These are phyloP conservation scores for Allodekkera sacchari DNA, from an alignment of 805 yeast species.

Conservation along the genomic window DNA sequence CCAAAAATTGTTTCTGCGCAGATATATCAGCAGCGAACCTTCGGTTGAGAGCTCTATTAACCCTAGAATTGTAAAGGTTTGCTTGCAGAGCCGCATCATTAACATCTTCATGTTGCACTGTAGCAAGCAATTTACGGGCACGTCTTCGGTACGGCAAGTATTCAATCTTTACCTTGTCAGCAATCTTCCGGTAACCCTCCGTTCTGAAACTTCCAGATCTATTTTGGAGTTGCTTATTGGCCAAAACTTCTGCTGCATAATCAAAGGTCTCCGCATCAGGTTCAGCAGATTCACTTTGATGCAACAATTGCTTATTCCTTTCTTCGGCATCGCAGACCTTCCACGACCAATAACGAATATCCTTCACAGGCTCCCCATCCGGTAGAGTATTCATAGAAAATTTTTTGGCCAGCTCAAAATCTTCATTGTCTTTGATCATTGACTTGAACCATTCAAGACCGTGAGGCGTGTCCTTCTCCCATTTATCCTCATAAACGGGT, in stretches of 20 bases:
- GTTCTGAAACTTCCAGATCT: slow-evolving; percentile 57
- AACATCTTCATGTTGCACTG: slow-evolving; percentile 55
- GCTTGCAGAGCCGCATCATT: slow-evolving; percentile 14
- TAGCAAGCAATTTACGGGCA: slow-evolving; percentile 60
- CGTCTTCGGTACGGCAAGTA: slow-evolving; percentile 79
- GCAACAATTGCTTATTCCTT: slow-evolving; percentile 21
- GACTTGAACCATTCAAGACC: slow-evolving; percentile 45
- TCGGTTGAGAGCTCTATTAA: slow-evolving; percentile 78
- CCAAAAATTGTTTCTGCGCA: slow-evolving; percentile 69
- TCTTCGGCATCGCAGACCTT: slow-evolving; percentile 25
- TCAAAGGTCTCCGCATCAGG: slow-evolving; percentile 19
- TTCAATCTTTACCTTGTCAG: slow-evolving; percentile 63
- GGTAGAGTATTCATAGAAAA: slow-evolving; percentile 26
- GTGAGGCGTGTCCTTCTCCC: slow-evolving; percentile 29
- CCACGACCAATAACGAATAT: slow-evolving; percentile 62
- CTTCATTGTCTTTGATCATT: slow-evolving; percentile 68
- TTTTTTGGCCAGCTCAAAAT: slow-evolving; percentile 43
- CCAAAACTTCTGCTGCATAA: slow-evolving; percentile 20
- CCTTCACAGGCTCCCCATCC: slow-evolving; percentile 15
- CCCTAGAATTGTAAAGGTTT: slow-evolving; percentile 64
- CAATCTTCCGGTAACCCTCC: slow-evolving; percentile 64
- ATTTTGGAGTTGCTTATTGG: slow-evolving; percentile 27
- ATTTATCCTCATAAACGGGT: slow-evolving; percentile 43
- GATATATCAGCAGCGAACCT: slow-evolving; percentile 84
- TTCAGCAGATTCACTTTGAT: slow-evolving; percentile 15